Conservation (phyloP, 1,284 basidiomycete genomes). For the Cryptococcus hybrid region DNA sequence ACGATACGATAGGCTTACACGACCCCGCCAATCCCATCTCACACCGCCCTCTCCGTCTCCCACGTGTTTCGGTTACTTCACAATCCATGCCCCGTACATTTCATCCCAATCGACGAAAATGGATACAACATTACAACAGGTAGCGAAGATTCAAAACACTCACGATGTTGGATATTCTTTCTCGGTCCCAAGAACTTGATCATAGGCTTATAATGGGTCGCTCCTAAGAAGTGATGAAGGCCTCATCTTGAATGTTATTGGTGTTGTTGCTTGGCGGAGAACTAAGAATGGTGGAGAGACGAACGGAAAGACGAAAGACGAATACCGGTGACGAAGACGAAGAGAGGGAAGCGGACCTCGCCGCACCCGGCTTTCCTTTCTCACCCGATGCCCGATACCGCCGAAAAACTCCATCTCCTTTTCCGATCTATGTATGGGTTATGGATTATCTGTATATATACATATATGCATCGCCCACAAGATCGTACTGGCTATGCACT, state of each 20-base stretch:
- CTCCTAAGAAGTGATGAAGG: constrained; percentile 26
- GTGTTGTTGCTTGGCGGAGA: not conserved
- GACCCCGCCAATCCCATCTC: too few relatives aligned
- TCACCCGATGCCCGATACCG: too few relatives aligned
- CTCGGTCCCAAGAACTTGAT: constrained; percentile 78
- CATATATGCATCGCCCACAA: too few relatives aligned
- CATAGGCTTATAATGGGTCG: constrained; percentile 57
- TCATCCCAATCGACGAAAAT: not conserved
- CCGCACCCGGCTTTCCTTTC: too few relatives aligned
- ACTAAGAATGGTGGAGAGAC: not conserved
- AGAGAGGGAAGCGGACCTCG: not conserved
- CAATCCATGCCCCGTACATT: not conserved
- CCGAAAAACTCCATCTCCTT: too few relatives aligned
- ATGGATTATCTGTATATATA: too few relatives aligned
- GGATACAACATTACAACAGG: not conserved
- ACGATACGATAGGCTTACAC: too few relatives aligned
- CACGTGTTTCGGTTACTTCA: too few relatives aligned
- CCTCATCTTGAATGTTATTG: constrained; percentile 22
- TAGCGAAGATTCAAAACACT: constrained; percentile 42
- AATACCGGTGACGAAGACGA: not conserved
- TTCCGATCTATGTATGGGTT: too few relatives aligned
- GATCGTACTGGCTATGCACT: too few relatives aligned
- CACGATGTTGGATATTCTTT: constrained; percentile 56
- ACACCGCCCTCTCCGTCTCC: too few relatives aligned
- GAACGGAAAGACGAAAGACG: too few relatives aligned